Base-by-base conservation (phyloP, 2,329 filamentous ascomycete species). In the Botrytis fabae region DNA sequence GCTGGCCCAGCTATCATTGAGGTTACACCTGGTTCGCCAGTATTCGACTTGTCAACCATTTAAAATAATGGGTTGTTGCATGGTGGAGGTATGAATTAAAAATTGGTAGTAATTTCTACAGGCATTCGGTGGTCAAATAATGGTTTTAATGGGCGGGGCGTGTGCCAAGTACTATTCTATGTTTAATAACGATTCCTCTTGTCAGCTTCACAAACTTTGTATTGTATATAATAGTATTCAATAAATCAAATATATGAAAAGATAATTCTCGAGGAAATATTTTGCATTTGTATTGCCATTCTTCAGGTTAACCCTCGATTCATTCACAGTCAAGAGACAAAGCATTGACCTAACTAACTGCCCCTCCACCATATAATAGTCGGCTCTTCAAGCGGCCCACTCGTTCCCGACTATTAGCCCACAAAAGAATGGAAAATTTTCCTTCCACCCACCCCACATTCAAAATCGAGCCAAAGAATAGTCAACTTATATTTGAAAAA, bases 1-100 rank as follows among this genome's bases (percentile, higher is more conserved):
- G 82, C 82, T 75, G 83, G 83, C 8, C 81, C 81, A 28, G 80
- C 78, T 20, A 79, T 82, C 48, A 69, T 82, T 42, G 81, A 82
- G 75, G 76, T 81, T 46, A 80, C 79, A 20, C 78, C 80, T 35
- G 44, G 46, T 25, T 72, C 75, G 3, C 80, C 79, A 60, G 79
- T 74, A 4, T 79, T 79, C 66, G 70, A 79, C 70, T 51, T 79
- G 16, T 70, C 74, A 20, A 69, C 77, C 44, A 74, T 72, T 18
- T 75, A 74, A 72, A 32, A 25, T 28, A 18, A 40, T 38, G 18
- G 18, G 18, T 2, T 40, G 1, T 40, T 14, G 8, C 7, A 57
- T 6, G 10, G 65, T 32, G n/a, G 25, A 25, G 25, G 12, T 32
- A 20, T 32, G 14, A 9, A 38, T 20, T 5, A 32, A 18, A 18